Conservation (phyloP, 352 stramenopile genomes). For the Pythium sukuiense region DNA sequence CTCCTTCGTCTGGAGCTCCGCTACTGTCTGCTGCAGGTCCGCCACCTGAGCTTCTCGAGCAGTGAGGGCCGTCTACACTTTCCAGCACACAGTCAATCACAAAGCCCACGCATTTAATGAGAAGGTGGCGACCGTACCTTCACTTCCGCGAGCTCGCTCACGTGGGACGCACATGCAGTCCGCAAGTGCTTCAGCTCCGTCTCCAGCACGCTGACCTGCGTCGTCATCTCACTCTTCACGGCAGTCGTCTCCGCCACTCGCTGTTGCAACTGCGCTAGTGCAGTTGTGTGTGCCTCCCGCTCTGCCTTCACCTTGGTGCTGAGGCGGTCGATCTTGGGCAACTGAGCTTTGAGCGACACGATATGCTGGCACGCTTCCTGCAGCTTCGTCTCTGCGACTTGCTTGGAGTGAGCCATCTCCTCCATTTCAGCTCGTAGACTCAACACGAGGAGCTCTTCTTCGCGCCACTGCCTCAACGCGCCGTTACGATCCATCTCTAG, state of each 20-base stretch:
- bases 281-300: conserved; percentile 14
- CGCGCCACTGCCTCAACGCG: conserved; percentile 28
- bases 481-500: conserved; percentile 42
- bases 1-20: conserved; percentile 30
- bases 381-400: conserved; percentile 25
- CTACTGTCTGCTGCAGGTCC: conserved; percentile 29
- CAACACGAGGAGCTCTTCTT: conserved; percentile 28
- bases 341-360: conserved; percentile 37
- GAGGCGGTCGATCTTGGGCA: conserved; percentile 27
- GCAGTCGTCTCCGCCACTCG: conserved; percentile 34
- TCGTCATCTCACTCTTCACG: conserved; percentile 30
- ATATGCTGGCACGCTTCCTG: conserved; percentile 48
- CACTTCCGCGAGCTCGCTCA: conserved; percentile 1
- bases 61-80: conserved; percentile 6
- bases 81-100: background rate
- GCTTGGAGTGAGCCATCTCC: conserved; percentile 10
- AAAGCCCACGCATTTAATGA: background rate
- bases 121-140: conserved; percentile 4
- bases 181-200: conserved; percentile 29
- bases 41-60: conserved; percentile 24
- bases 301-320: conserved; percentile 22
- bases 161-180: conserved; percentile 12
- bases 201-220: conserved; percentile 28
- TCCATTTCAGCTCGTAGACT: conserved; percentile 11
- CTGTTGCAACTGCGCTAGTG: conserved; percentile 19